Conservation (phyloP, 192 early-diverging fungal species). For the Helicostylum pulchrum region DNA sequence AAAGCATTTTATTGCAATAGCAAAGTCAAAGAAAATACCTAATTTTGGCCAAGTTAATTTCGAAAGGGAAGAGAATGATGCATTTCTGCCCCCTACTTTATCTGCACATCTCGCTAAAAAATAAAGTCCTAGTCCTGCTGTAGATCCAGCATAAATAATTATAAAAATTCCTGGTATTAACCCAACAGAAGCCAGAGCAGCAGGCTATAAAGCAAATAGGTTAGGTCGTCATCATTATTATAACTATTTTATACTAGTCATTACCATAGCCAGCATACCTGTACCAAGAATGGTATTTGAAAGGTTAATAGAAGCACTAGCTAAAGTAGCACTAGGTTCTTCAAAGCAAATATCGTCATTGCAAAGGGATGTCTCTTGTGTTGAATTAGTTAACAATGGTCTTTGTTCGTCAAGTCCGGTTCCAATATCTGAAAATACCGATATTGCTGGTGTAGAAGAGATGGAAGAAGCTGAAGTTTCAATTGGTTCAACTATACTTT, state of each 20-base stretch:
- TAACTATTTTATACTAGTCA: no score
- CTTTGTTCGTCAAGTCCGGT: not conserved
- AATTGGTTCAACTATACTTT: constrained; percentile 5
- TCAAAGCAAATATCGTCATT: not conserved
- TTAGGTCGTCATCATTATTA: no score
- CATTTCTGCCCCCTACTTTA: constrained; percentile 68
- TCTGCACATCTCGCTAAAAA: constrained; percentile 77
- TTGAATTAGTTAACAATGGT: constrained; percentile 9
- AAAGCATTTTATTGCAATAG: constrained; percentile 99
- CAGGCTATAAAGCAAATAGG: constrained; percentile 60
- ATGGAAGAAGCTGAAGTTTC: constrained; percentile 3
- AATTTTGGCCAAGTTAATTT: constrained; percentile 90
- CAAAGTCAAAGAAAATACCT: constrained; percentile 86
- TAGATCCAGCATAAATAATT: constrained; percentile 69
- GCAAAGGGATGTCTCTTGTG: not conserved
- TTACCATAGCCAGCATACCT: constrained; percentile 97
- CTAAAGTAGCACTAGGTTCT: constrained; percentile 55
- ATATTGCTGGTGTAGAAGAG: constrained; percentile 12
- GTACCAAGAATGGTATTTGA: constrained; percentile 94
- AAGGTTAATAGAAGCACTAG: constrained; percentile 75
- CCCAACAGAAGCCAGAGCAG: constrained; percentile 82
- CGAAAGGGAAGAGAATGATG: constrained; percentile 89
- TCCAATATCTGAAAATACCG: constrained; percentile 12
- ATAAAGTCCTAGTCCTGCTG: constrained; percentile 81
- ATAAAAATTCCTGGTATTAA: constrained; percentile 78